Conservation (phyloP, 2,329 filamentous ascomycete species). For the Aspergillus candidus region DNA sequence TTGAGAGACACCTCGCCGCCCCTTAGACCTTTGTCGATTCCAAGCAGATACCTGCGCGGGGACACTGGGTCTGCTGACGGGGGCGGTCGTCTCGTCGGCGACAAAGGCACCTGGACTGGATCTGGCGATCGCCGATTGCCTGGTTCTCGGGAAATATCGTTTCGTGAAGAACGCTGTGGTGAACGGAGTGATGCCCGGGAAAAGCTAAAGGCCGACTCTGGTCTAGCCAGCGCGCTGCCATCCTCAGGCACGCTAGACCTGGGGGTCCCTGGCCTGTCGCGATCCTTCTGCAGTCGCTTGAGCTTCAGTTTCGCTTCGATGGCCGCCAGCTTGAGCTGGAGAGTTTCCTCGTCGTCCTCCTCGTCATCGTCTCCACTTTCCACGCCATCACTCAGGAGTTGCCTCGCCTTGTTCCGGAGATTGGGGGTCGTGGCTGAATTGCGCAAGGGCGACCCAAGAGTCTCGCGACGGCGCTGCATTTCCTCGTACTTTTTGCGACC, state of each 20-base stretch:
- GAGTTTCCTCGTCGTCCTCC: slow-evolving; percentile 80
- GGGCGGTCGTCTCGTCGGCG: slow-evolving; percentile 53
- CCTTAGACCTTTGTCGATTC: slow-evolving; percentile 81
- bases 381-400: slow-evolving; percentile 26
- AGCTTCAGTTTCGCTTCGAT: slow-evolving; percentile 83
- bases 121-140: slow-evolving; percentile 17
- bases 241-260: slow-evolving; percentile 18
- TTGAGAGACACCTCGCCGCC: slow-evolving; percentile 80
- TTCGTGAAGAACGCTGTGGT: slow-evolving; percentile 8
- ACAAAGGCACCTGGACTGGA: slow-evolving; percentile 68
- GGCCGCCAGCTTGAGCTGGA: slow-evolving; percentile 77
- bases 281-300: slow-evolving; percentile 70
- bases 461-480: slow-evolving; percentile 59
- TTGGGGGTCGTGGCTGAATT: slow-evolving; percentile 41
- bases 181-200: slow-evolving; percentile 15
- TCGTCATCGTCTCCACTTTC: slow-evolving; percentile 55
- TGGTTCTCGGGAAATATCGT: slow-evolving; percentile 9
- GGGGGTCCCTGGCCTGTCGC: slow-evolving; percentile 19
- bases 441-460: slow-evolving; percentile 62
- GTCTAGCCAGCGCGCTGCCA: slow-evolving; percentile 14
- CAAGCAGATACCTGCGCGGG: slow-evolving; percentile 71
- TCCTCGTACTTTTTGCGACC: slow-evolving; percentile 71
- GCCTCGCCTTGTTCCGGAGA: slow-evolving; percentile 28
- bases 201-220: slow-evolving; percentile 21
- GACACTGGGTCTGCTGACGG: slow-evolving; percentile 56